Base-by-base conservation (phyloP, 345 rosid species). In the Sonneratia caseolaris region DNA sequence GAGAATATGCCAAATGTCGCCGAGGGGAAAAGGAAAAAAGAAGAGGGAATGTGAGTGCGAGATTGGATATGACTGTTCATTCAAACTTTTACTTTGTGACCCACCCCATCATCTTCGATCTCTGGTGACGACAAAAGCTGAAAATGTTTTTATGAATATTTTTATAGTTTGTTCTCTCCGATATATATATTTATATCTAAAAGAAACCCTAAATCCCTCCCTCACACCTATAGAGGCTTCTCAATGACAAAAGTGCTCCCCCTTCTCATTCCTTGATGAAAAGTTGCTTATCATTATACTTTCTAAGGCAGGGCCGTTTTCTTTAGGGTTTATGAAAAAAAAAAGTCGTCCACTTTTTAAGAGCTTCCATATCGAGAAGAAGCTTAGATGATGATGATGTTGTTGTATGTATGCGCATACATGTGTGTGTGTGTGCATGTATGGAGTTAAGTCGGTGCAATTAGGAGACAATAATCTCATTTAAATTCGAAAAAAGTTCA, bases 171-270 rank as follows among this genome's bases (percentile, higher is more conserved):
- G 81, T 72, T 74, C 66, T 72, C 65, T 24, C 8, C 16, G 38
- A 32, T 51, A 19, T 2, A 47, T 7, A 65, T 13, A 66, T 13
- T 22, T 14, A 32, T 7, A 64, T 22, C 43, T 36, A 70, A 55
- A 49, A 49, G 18, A 18, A 4, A 51, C 16, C 22, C 48, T 65
- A 80, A 70, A 77, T 75, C 76, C 78, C 85, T 75, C 76, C 79
- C 86, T 76, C 71, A 79, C 75, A 78, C 82, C 82, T 53, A 77
- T n/a, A 84, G 85, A 83, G 80, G 74, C 88, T 87, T 87, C 80
- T 73, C 45, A 73, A 68, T 73, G 86, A 85, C 88, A 85, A 87
- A 87, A 87, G 87, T 73, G 79, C 72, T 77, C 72, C 64, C 77
- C 71, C 45, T 4, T 72, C 83, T 81, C 69, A 68, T 77, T 81